Conservation (phyloP, 164 flowering plant species). For the Macadamia integrifolia region DNA sequence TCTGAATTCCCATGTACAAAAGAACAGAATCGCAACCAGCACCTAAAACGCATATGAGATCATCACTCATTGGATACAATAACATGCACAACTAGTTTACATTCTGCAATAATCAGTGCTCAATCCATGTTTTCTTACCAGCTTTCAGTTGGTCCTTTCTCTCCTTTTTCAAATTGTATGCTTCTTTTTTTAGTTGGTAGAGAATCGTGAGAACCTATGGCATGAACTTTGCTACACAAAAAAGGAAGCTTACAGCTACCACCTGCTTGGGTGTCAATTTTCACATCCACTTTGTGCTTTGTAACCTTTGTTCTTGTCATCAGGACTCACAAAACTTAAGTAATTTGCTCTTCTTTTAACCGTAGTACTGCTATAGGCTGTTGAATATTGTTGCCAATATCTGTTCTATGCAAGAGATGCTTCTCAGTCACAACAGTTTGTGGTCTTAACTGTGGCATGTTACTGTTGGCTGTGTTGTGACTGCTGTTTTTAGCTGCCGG, state of each 20-base stretch:
- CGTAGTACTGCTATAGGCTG: slow-evolving; percentile 38
- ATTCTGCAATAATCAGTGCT: background rate
- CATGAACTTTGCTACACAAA: background rate
- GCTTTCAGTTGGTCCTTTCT: slow-evolving; percentile 4
- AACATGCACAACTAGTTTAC: background rate
- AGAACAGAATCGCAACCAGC: background rate
- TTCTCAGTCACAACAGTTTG: slow-evolving; percentile 23
- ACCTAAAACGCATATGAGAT: no score
- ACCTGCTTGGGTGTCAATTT: background rate
- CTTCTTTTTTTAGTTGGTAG: background rate
- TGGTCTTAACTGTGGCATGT: slow-evolving; percentile 27
- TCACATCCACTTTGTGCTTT: background rate
- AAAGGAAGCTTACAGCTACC: background rate
- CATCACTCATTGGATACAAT: no score
- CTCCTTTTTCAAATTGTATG: background rate
- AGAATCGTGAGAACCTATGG: background rate
- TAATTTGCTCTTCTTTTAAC: slow-evolving; percentile 52
- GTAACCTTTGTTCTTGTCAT: background rate
- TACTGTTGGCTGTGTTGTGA: slow-evolving; percentile 32
- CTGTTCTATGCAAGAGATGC: slow-evolving; percentile 27
- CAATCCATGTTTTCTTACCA: background rate
- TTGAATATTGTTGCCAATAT: slow-evolving; percentile 34
- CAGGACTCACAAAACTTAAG: slow-evolving; percentile 10
- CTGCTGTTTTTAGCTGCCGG: slow-evolving; percentile 58
- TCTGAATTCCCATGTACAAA: background rate